Percentiles rank a stretch among this genome's conserved stretches.
Evolutionary conservation across 2,329 filamentous ascomycete species (phyloP).

Genomic region (Calonectria multiphialidica): DNA sequence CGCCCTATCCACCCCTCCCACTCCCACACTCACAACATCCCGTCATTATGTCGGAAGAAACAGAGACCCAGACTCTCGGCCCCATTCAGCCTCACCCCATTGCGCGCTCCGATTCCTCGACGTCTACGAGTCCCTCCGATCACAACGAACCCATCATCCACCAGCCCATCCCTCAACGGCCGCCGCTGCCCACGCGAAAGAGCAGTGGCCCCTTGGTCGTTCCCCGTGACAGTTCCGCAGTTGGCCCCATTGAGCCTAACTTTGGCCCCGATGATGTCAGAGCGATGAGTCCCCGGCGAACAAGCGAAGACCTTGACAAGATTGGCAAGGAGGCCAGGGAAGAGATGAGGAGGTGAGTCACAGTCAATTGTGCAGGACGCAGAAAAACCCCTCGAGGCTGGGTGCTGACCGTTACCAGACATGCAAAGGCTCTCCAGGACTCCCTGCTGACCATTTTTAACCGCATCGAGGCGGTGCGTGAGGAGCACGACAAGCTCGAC

Average conservation of each 20-base stretch:
- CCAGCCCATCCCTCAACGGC: constrained; percentile 68
- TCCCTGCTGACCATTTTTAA: constrained; percentile 91
- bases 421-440: constrained; percentile 89
- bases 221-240: constrained; percentile 79
- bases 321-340: constrained; percentile 85
- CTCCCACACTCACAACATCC: background rate
- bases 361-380: background rate
- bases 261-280: constrained; percentile 90
- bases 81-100: constrained; percentile 48
- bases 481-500: constrained; percentile 96
- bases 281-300: constrained; percentile 93
- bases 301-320: constrained; percentile 89
- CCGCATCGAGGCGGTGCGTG: constrained; percentile 92
- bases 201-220: constrained; percentile 88
- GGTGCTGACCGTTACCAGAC: constrained; percentile 63
- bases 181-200: constrained; percentile 78
- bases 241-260: constrained; percentile 79
- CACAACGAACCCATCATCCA: constrained; percentile 57
- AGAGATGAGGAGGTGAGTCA: constrained; percentile 68
- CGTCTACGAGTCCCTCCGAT: constrained; percentile 50
- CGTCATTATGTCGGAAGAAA: constrained; percentile 38
- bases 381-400: background rate
- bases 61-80: constrained; percentile 39
- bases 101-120: constrained; percentile 53
- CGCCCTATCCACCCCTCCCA: background rate